Evolutionary conservation across 495 filamentous ascomycete genomes (phyloP), one percentile per base, ranked within the genome.

Genomic region (Filosporella fistucella): DNA sequence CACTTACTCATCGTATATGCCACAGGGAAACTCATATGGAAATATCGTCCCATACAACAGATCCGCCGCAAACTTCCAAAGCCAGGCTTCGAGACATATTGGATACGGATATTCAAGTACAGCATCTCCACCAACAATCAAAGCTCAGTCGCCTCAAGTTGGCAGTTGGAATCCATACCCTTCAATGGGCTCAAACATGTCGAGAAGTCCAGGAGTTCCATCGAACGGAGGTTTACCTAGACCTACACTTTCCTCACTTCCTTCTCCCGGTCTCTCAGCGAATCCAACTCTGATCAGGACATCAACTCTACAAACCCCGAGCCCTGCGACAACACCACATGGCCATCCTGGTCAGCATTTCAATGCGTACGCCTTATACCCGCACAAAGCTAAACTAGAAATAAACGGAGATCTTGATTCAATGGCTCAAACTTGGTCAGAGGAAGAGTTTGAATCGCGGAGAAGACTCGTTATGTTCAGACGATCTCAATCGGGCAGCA

Each of bases 391-490:
- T 0, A 67, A 84, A 8, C 71, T 98, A 21, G 86, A 89, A 52
- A 82, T 98, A 34, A 78, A 85, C 41, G 93, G 93, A 22, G 84
- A 96, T 54, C 69, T 98, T 47, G 77, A 85, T 20, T 58, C 70
- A 13, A 96, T 97, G 93, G 77, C 62, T 3, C 72, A 83, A 32
- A 69, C 77, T 36, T 98, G 93, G 93, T 85, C 74, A 12, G 63
- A 68, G 28, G 88, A 91, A 42, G 94, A 98, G 59, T 82, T 76
- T 63, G 76, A 81, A 12, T 76, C 78, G 16, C 85, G 84, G 59
- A 72, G 93, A 34, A 75, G 93, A 24, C 76, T 98, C 16, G 93
- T 98, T 9, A 76, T 86, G 57, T 98, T 98, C 65, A 80, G 71
- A 51, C 81, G 91, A 28, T 75, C 76, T 33, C 93, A 97, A 63